phyloP scores from a whole-genome alignment of 1,284 basidiomycete genomes.

The Papiliotrema laurentii region DNA sequence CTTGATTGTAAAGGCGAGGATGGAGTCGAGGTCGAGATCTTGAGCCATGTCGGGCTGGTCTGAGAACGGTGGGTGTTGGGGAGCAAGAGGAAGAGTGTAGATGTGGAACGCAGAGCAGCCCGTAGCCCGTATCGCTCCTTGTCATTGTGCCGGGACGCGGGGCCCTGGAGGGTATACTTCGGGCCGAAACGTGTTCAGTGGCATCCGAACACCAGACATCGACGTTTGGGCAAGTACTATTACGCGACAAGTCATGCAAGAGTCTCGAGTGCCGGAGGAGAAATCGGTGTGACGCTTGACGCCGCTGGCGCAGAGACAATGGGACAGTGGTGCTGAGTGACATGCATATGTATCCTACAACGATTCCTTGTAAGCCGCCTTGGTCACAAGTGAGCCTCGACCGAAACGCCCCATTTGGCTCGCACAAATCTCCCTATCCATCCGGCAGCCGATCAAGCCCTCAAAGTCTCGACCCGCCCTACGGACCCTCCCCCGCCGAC shows the following conservation, averaged over 20 bases:
- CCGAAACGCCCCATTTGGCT: too few species aligned
- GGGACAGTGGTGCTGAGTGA: not conserved
- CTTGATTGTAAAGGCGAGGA: constrained; percentile 67
- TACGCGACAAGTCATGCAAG: not conserved
- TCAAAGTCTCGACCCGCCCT: not conserved
- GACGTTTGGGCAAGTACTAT: not conserved
- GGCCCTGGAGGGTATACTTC: too few species aligned
- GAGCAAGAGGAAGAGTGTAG: not conserved
- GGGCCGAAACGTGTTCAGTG: not conserved
- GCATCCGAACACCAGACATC: not conserved
- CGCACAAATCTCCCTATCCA: not conserved
- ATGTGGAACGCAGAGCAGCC: not conserved
- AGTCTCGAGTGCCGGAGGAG: not conserved
- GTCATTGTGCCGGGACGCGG: too few species aligned
- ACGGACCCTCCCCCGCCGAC: constrained; percentile 6
- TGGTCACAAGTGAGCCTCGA: too few species aligned
- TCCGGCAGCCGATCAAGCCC: not conserved
- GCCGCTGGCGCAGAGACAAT: too few species aligned
- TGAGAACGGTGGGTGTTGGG: not conserved
- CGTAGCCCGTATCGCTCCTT: too few species aligned
- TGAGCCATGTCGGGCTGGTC: constrained; percentile 15
- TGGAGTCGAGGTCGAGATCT: constrained; percentile 57
- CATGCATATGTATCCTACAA: too few species aligned
- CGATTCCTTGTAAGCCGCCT: too few species aligned
- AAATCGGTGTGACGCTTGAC: too few species aligned